These are phyloP conservation scores for Pseudocercospora macadamiae DNA, from an alignment of 2,329 filamentous ascomycete species.

Conservation along the genomic window DNA sequence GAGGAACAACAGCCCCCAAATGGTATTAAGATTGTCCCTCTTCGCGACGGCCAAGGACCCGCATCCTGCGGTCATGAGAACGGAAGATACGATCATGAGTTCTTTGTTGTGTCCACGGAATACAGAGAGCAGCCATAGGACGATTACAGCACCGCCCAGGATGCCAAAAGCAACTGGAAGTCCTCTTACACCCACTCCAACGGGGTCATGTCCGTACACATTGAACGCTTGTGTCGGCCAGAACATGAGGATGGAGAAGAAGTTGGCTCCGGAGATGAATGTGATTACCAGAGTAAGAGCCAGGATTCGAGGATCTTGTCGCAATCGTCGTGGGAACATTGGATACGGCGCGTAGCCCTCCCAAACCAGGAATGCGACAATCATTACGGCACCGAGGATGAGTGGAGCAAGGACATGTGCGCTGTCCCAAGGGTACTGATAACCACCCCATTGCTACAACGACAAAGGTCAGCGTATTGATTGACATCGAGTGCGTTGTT, in stretches of 20 bases:
- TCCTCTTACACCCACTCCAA: constrained; percentile 66
- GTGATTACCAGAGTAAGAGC: constrained; percentile 44
- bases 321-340: constrained; percentile 36
- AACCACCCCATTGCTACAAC: constrained; percentile 26
- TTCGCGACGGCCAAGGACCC: constrained; percentile 37
- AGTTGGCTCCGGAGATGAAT: constrained; percentile 43
- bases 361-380: constrained; percentile 40
- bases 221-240: constrained; percentile 43
- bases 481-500: background rate
- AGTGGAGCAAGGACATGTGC: constrained; percentile 39
- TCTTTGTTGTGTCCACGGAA: constrained; percentile 63
- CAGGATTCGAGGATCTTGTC: constrained; percentile 37
- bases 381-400: constrained; percentile 36
- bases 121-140: constrained; percentile 61
- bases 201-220: constrained; percentile 57
- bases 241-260: constrained; percentile 43
- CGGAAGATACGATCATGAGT: constrained; percentile 62
- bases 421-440: constrained; percentile 38
- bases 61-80: constrained; percentile 66
- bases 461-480: background rate
- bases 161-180: constrained; percentile 67
- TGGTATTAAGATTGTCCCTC: constrained; percentile 34
- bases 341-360: constrained; percentile 30
- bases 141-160: constrained; percentile 62
- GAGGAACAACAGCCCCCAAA: constrained; percentile 46